A percentile compares a stretch with the other conserved stretches of the same genome.
These are phyloP conservation scores for Podaxis mareebaensis DNA, from an alignment of 768 basidiomycete species.

Conservation along the genomic window DNA sequence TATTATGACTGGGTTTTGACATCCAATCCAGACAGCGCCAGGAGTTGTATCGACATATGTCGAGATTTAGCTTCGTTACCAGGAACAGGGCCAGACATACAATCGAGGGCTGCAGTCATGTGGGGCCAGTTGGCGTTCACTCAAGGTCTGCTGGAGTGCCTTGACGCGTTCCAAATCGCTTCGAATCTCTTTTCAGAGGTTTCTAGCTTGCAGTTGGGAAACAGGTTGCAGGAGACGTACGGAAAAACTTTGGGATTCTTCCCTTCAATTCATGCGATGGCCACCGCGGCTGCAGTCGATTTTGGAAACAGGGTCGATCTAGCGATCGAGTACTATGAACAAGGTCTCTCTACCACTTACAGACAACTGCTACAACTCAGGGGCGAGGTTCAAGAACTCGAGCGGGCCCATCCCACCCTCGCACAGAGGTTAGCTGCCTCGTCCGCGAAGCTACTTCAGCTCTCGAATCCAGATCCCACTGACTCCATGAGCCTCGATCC, in stretches of 20 bases:
- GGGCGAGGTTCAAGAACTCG: neutral
- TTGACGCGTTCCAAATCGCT: neutral
- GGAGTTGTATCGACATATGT: neutral
- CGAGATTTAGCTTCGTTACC: neutral
- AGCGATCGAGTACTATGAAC: neutral
- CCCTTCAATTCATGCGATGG: neutral
- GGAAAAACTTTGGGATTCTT: neutral
- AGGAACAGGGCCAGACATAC: neutral
- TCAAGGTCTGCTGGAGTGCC: neutral
- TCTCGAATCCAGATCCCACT: neutral
- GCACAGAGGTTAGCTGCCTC: neutral
- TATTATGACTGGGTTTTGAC: neutral
- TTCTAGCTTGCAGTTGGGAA: neutral
- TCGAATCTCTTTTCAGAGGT: neutral
- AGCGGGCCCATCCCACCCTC: neutral
- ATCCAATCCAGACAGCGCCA: neutral
- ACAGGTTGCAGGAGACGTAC: neutral
- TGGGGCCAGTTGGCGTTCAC: neutral
- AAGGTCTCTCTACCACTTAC: neutral
- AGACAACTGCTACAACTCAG: neutral
- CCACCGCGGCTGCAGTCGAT: neutral
- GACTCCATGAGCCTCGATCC: neutral
- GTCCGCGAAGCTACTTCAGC: neutral
- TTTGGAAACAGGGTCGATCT: neutral
- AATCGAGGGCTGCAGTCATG: neutral